Conservation (phyloP, 345 rosid genomes). For the Gossypium bickii region DNA sequence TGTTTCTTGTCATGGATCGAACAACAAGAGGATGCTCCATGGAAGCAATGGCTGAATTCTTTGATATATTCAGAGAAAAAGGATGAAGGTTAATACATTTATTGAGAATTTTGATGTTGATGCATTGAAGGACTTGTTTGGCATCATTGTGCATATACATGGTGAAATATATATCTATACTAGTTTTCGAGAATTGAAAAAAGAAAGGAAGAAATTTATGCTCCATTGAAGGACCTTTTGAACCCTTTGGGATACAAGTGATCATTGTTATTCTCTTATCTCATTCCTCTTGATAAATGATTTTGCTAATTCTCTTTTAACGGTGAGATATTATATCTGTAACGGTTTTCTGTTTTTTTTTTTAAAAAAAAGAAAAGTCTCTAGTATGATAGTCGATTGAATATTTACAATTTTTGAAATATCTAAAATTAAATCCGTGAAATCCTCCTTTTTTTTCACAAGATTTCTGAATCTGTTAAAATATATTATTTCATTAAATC, state of each 20-base stretch:
- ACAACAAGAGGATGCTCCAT: conserved; percentile 41
- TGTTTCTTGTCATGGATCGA: conserved; percentile 43
- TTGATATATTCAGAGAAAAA: conserved; percentile 19
- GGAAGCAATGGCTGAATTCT: conserved; percentile 34
- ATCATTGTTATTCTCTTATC: neutral
- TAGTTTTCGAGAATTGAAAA: neutral
- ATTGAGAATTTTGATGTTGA: neutral
- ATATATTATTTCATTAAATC: too few relatives aligned
- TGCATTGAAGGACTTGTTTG: neutral
- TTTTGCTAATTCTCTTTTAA: neutral
- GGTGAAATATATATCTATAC: neutral
- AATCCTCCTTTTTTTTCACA: too few relatives aligned
- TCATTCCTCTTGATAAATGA: neutral
- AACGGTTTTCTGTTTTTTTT: too few relatives aligned
- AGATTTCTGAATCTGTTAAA: too few relatives aligned
- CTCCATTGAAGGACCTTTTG: neutral
- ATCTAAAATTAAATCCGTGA: too few relatives aligned
- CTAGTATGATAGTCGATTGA: too few relatives aligned
- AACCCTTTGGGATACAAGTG: neutral
- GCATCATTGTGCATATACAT: neutral
- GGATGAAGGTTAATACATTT: conserved; percentile 14
- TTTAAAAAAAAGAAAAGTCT: too few relatives aligned
- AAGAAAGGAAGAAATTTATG: too few relatives aligned
- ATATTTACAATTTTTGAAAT: too few relatives aligned
- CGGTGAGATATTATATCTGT: too few relatives aligned